Evolutionary conservation across 306 rosid genomes (phyloP), one percentile per base, ranked within the genome.

Genomic region (Begonia masoniana): DNA sequence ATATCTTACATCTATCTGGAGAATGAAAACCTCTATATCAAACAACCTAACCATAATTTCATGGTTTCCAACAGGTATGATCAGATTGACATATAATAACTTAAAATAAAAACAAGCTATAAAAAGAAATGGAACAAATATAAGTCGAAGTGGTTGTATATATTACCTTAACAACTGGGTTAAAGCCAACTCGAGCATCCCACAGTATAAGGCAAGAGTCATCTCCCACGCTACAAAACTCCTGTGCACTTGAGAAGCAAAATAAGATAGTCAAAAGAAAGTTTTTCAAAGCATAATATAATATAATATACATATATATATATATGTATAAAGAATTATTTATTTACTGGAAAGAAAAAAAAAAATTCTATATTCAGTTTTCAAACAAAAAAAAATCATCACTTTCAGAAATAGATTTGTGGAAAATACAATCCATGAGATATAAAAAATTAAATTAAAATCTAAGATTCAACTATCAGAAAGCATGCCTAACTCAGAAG

Each of bases 141-240:
- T 43, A 31, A 31, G 39, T 6, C 39, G 2, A 21, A 31, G 39
- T 31, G 39, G 39, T 31, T 31, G 39, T 31, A 42, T 17, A 42
- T 52, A 63, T 50, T 46, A 92, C 99, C 99, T 92, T 92, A 26
- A 87, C 80, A 57, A 58, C 93, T 58, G 99, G 99, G 68, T 76
- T 78, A 61, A 81, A 48, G 59, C 96, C 93, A 71, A 74, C 70
- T 55, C 99, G 95, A 26, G 99, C 95, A 82, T 92, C 99, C 99
- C 99, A 92, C 43, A 92, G 73, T 59, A 92, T 81, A 67, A 92
- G 99, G 71, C 99, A 81, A 47, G 99, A 81, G 72, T 92, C 99
- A 51, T 92, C 99, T 51, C 99, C 99, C 58, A 92, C 99, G 51
- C 99, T 92, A 72, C 99, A 92, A 71, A 92, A 92, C 71, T 92